Conservation (phyloP, 345 rosid genomes). For the Gossypium turneri region DNA sequence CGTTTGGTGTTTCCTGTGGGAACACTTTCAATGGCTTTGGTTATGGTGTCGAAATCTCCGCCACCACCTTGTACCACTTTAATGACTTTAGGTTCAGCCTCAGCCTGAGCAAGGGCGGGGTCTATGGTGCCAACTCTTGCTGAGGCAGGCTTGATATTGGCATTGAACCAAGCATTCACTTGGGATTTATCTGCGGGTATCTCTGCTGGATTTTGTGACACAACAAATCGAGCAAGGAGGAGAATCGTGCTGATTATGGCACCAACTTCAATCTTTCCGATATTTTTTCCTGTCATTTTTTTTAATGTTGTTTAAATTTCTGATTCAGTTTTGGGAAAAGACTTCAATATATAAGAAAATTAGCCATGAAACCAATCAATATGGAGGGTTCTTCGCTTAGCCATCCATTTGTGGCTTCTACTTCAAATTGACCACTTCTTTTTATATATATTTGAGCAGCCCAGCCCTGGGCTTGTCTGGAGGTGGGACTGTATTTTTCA, state of each 20-base stretch:
- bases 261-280: neutral
- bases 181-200: neutral
- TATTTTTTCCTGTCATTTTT: neutral
- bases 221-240: neutral
- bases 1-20: slow-evolving; percentile 46
- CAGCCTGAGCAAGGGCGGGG: slow-evolving; percentile 32
- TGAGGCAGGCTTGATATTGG: neutral
- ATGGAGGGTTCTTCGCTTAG: neutral
- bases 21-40: slow-evolving; percentile 48
- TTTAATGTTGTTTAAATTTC: too few species aligned
- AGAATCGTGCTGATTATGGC: slow-evolving; percentile 1
- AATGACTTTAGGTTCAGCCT: slow-evolving; percentile 17
- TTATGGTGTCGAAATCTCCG: slow-evolving; percentile 47
- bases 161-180: slow-evolving; percentile 1
- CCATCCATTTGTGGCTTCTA: neutral
- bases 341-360: neutral
- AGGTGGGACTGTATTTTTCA: too few species aligned
- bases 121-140: slow-evolving; percentile 29
- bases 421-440: too few species aligned
- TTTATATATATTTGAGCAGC: too few species aligned
- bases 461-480: too few species aligned
- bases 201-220: neutral
- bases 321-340: too few species aligned
- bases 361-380: too few species aligned
- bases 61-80: slow-evolving; percentile 44